Base-by-base conservation (phyloP, 2,329 filamentous ascomycete species). In the Colletotrichum sp. region DNA sequence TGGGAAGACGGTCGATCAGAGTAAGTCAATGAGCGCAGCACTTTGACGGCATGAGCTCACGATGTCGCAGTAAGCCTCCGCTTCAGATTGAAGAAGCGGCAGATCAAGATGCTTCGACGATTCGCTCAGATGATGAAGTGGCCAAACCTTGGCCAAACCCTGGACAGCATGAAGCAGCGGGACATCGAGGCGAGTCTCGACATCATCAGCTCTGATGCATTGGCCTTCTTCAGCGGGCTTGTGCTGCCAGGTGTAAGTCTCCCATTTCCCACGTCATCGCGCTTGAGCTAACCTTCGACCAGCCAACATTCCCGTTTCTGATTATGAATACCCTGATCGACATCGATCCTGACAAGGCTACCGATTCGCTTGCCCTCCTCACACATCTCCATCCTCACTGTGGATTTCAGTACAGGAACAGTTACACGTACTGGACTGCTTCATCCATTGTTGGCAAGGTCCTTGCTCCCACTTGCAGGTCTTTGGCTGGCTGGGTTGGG, bases 321-420 rank as follows among this genome's bases (percentile, higher is more conserved):
- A 92, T 95, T 62, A 95, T 96, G 93, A 95, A 95, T 82, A 91
- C 94, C 6, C 88, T 96, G 59, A 92, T 95, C 78, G 94, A 95
- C 82, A 91, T 94, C 79, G 94, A 95, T 80, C 92, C 92, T 3
- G 93, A 95, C 81, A 89, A 89, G 6, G 92, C 92, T 5, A 92
- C 91, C 7, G 91, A 93, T 77, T 87, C 92, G 9, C 89, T 95
- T 18, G 92, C 92, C 13, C 88, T 93, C 39, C 88, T 96, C 10
- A 93, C 92, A 2, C 92, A 95, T 79, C 88, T 93, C 78, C 90
- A 93, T 74, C 93, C 93, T 1, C 88, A 92, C 78, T 92, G 92
- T 78, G 94, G 94, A 18, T 95, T 96, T 81, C 94, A 96, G 84
- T 95, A 95, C 82, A 92, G 93, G 74, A 90, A 87, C 79, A 93